These are phyloP conservation scores for Colletotrichum aenigma DNA, from an alignment of 2,329 filamentous ascomycete genomes.

Conservation along the genomic window DNA sequence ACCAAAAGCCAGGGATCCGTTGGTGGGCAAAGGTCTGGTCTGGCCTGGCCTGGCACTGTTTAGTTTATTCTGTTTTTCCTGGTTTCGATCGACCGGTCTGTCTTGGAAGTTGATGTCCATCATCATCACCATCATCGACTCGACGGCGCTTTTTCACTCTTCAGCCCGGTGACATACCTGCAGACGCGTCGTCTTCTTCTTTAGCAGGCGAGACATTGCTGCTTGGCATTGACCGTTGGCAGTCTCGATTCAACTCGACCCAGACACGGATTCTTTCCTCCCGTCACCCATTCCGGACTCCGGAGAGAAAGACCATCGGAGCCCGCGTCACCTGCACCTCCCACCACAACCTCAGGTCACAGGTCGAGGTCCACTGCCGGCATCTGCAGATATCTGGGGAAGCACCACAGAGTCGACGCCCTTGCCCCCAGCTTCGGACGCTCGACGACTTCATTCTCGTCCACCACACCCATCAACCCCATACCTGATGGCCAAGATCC, in stretches of 20 bases:
- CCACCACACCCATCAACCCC: neutral
- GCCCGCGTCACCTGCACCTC: neutral
- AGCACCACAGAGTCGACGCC: neutral
- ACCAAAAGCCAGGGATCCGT: neutral
- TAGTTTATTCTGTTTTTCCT: neutral
- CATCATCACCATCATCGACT: neutral
- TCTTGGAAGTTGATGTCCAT: neutral
- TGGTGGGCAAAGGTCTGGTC: neutral
- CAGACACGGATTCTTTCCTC: neutral
- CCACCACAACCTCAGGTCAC: neutral
- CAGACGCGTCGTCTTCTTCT: neutral
- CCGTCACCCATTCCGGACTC: neutral
- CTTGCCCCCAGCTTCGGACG: neutral
- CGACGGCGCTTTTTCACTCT: neutral
- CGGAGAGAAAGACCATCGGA: neutral
- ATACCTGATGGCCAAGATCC: constrained; percentile 44
- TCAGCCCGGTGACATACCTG: neutral
- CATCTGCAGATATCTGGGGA: constrained; percentile 5
- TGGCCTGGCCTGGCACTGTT: neutral
- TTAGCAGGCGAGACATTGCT: neutral
- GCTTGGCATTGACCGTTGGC: neutral
- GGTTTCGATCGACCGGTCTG: neutral
- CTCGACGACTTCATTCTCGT: neutral
- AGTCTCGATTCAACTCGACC: neutral
- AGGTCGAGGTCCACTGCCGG: neutral